Conservation (phyloP, 768 basidiomycete genomes). For the Suillus clintonianus region DNA sequence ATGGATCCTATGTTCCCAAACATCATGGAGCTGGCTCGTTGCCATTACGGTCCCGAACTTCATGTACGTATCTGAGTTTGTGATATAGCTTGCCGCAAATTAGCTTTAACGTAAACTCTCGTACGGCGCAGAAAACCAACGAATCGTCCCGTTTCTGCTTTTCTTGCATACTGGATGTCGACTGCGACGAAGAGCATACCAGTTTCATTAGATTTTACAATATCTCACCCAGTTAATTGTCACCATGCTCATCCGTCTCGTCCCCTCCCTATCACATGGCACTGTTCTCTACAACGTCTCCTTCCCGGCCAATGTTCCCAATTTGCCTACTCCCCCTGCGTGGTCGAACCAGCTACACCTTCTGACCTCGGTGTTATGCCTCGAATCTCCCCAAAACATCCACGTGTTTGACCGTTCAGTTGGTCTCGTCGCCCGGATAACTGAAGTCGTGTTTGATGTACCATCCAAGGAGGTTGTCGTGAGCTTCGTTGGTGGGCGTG, state of each 20-base stretch:
- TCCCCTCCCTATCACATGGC: slow-evolving; percentile 44
- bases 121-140: slow-evolving; percentile 31
- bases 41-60: not conserved
- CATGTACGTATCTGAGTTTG: not conserved
- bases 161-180: slow-evolving; percentile 31
- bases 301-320: slow-evolving; percentile 46
- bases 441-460: slow-evolving; percentile 66
- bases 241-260: slow-evolving; percentile 61
- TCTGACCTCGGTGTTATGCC: slow-evolving; percentile 48
- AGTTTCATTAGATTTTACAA: slow-evolving; percentile 21
- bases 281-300: slow-evolving; percentile 60
- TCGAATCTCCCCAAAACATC: slow-evolving; percentile 51
- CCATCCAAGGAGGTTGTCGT: slow-evolving; percentile 46
- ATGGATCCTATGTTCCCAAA: not conserved
- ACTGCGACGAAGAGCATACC: slow-evolving; percentile 16
- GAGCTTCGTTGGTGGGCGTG: slow-evolving; percentile 57
- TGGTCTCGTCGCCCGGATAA: slow-evolving; percentile 54
- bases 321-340: slow-evolving; percentile 41
- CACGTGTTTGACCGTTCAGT: slow-evolving; percentile 65
- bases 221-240: slow-evolving; percentile 27
- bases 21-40: not conserved
- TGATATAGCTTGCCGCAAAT: not conserved
- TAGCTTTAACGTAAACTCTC: slow-evolving; percentile 32
- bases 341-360: slow-evolving; percentile 59
- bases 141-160: slow-evolving; percentile 10